These are phyloP conservation scores for Crithidia sp. DNA, from an alignment of 208 protist genomes.

Conservation along the genomic window DNA sequence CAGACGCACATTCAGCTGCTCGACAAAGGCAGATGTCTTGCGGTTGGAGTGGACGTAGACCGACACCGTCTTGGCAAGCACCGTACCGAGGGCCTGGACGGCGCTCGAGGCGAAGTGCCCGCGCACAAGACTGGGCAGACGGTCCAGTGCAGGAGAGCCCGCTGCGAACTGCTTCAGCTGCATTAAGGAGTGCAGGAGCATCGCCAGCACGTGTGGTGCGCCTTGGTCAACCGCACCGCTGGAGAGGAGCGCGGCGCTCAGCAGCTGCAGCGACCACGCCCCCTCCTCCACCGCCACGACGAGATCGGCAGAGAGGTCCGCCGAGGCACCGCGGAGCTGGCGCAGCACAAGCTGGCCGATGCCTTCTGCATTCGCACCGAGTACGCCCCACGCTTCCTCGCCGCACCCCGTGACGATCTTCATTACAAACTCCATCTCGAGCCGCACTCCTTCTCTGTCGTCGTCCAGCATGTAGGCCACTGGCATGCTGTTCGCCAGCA, in stretches of 20 bases:
- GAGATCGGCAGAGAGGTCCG: conserved; percentile 11
- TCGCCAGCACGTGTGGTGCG: conserved; percentile 17
- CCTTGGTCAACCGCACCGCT: conserved; percentile 23
- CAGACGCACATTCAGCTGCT: conserved; percentile 31
- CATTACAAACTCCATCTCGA: conserved; percentile 55
- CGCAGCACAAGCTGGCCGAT: conserved; percentile 12
- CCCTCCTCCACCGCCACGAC: conserved; percentile 29
- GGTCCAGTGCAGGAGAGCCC: conserved; percentile 3
- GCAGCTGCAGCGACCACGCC: conserved; percentile 38
- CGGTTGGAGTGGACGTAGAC: conserved; percentile 33
- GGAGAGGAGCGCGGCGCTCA: conserved; percentile 29
- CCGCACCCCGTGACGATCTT: conserved; percentile 40
- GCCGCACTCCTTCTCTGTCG: conserved; percentile 41
- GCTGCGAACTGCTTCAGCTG: conserved; percentile 24
- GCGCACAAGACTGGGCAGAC: conserved; percentile 19
- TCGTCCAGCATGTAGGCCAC: conserved; percentile 48
- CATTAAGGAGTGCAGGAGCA: conserved; percentile 30
- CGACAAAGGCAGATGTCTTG: conserved; percentile 38
- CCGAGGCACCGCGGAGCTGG: conserved; percentile 10
- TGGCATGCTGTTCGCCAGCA: conserved; percentile 4
- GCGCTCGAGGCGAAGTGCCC: conserved; percentile 28
- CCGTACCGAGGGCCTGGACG: conserved; percentile 15
- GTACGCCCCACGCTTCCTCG: conserved; percentile 32
- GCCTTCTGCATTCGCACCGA: conserved; percentile 16
- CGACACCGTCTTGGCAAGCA: conserved; percentile 32